Conservation (phyloP, 2,329 filamentous ascomycete species). For the Fusarium sp. region DNA sequence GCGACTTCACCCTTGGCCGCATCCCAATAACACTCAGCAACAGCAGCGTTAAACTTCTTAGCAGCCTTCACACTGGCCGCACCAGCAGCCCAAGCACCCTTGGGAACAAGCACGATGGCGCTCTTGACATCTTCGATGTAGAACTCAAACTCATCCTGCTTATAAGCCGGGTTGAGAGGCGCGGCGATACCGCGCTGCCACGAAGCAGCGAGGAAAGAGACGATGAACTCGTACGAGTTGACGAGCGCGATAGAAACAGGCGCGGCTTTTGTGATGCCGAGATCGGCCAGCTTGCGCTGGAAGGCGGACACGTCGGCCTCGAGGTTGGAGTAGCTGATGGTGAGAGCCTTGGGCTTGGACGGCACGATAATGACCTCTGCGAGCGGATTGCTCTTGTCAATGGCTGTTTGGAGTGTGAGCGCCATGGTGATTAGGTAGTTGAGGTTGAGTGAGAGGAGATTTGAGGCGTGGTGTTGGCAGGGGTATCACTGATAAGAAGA, state of each 20-base stretch:
- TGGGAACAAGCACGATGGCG: constrained; percentile 78
- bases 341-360: constrained; percentile 67
- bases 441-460: not conserved
- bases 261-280: constrained; percentile 74
- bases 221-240: constrained; percentile 89
- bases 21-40: constrained; percentile 88
- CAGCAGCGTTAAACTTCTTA: constrained; percentile 80
- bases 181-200: constrained; percentile 86
- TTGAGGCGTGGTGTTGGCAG: not conserved
- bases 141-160: constrained; percentile 90
- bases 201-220: constrained; percentile 85
- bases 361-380: constrained; percentile 77
- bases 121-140: constrained; percentile 90
- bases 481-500: constrained; percentile 8
- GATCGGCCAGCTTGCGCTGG: constrained; percentile 78
- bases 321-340: constrained; percentile 76
- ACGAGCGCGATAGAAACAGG: constrained; percentile 85
- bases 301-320: constrained; percentile 72
- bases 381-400: constrained; percentile 54
- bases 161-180: constrained; percentile 88
- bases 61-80: constrained; percentile 80
- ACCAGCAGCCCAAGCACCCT: constrained; percentile 71
- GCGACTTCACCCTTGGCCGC: constrained; percentile 70
- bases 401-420: constrained; percentile 60
- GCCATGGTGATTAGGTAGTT: constrained; percentile 43